Base-by-base conservation (phyloP, 768 basidiomycete species). In the Rubroboletus pulcherrimus region DNA sequence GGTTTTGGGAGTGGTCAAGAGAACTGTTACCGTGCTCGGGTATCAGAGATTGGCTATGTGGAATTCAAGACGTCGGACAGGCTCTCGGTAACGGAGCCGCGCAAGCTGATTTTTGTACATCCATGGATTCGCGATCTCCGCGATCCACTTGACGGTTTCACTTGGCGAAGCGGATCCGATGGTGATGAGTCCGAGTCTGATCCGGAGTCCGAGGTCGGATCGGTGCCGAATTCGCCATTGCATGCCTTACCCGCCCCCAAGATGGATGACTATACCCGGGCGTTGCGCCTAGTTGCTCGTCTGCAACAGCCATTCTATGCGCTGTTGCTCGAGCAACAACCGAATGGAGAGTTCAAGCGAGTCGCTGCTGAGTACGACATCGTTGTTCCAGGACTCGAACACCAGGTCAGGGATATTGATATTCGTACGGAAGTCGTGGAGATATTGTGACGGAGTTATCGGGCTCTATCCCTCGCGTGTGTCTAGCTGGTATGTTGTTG, bases 101-200 rank as follows among this genome's bases (percentile, higher is more conserved):
- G 39, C 14, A 57, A 60, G 56, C 26, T 61, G 9, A 21, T 42
- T 34, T 21, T 63, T 17, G 51, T 59, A 12, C 45, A 53, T 44
- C 62, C 61, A 2, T 63, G 61, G 61, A 34, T 63, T 35, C 49
- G 61, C n/a, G 49, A 52, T 29, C 26, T 63, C 2, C 29, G 21
- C 2, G 44, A 35, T 19, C 56, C 43, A 7, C 48, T 42, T 1
- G 56, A 54, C 5, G 42, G 38, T 7, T 37, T 40, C 21, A 21
- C 6, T 5, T n/a, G 26, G 50, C 35, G 38, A 10, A 14, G 30
- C 6, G 5, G 10, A 11, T 12, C 7, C 1, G 51, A 49, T 24
- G 24, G 29, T 4, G 40, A 37, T 0, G 37, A n/a, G 31, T 21
- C 2, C 11, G 41, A 29, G 1, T 40, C 48, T 24, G 57, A 58